Base-by-base conservation (phyloP, 2,329 filamentous ascomycete species). In the Sporothrix luriei region DNA sequence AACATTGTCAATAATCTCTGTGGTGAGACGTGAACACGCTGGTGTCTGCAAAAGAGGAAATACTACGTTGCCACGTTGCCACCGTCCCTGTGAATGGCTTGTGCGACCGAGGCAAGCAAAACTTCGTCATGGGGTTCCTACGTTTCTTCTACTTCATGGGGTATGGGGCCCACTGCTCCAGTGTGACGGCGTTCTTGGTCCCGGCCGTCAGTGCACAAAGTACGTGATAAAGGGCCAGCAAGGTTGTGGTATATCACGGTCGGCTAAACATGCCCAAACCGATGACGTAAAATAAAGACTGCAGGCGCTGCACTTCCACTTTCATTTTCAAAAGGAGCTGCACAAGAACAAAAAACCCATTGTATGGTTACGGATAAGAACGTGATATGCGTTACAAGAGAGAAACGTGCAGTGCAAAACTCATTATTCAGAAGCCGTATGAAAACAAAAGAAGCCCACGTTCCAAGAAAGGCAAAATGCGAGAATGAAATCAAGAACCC, bases 381-480 rank as follows among this genome's bases (percentile, higher is more conserved):
- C 43, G 24, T 64, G 43, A 33, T 33, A 49, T 33, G 16, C 61
- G 43, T 49, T 26, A 64, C 49, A 49, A 64, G 38, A 33, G 38
- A 49, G 46, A 49, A 54, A 40, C 19, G 43, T 64, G 14, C 49
- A 49, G 46, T 64, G 61, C 61, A 52, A 51, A 65, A 49, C 46
- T 65, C 62, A 51, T 65, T 49, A 49, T 26, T 43, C 43, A 52
- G n/a, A 29, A 61, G 5, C 14, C 54, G 52, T 13, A 49, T 61
- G 59, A 72, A 72, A 72, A 65, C 57, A 65, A 68, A 68, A 33
- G 26, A 51, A 51, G 38, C 38, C 19, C n/a, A 29, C 51, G 33
- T 67, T 61, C 69, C 64, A 69, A 69, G 40, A 62, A 16, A 21
- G 21, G 54, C 57, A 43, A 61, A n/a, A 54, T 52, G 62, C 62